Evolutionary conservation across 805 yeast species (phyloP).

Genomic region (Ogataea neopini): DNA sequence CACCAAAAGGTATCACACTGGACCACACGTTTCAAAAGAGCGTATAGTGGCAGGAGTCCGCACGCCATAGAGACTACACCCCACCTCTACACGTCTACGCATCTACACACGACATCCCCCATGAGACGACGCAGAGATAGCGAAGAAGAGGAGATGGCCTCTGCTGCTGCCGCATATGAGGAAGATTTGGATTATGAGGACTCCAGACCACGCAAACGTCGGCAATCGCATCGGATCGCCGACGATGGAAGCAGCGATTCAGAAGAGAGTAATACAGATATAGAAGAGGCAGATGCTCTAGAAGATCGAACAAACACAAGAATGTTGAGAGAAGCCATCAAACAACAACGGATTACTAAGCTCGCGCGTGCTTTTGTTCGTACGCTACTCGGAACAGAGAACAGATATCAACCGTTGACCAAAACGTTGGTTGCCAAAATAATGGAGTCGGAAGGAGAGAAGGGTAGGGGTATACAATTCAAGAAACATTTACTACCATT

Average conservation of each 20-base stretch:
- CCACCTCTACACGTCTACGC: no score
- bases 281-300: conserved; percentile 9
- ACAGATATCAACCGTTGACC: conserved; percentile 30
- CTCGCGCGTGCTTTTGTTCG: conserved; percentile 30
- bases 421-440: conserved; percentile 29
- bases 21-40: no score
- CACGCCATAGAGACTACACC: no score
- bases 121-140: not conserved
- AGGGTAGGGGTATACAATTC: conserved; percentile 30
- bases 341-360: conserved; percentile 22
- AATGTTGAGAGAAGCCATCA: conserved; percentile 5
- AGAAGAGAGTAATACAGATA: not conserved
- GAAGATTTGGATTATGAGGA: conserved; percentile 8
- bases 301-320: not conserved
- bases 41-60: no score
- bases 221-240: not conserved
- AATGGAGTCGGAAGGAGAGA: conserved; percentile 32
- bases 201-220: not conserved
- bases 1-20: no score
- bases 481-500: conserved; percentile 27
- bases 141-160: conserved; percentile 11
- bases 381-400: conserved; percentile 31
- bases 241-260: conserved; percentile 1
- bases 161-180: conserved; percentile 6
- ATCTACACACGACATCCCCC: no score